Percentiles rank a stretch among this genome's conserved stretches.
Evolutionary conservation across 306 rosid species (phyloP).

Genomic region (Medicago arabica): DNA sequence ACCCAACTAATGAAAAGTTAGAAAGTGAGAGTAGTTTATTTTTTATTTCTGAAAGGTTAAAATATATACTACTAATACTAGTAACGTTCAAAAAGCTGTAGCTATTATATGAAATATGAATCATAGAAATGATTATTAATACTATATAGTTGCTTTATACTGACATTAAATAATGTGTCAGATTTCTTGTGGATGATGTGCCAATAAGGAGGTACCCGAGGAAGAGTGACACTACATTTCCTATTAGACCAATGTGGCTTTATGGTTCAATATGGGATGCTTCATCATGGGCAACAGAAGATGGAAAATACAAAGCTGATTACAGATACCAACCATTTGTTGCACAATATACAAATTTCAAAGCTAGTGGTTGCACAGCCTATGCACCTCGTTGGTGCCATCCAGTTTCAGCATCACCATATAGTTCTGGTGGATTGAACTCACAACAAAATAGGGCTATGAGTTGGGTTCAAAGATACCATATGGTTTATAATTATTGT

Average conservation of each 20-base stretch:
- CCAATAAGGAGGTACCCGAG: constrained; percentile 90
- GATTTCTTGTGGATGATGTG: constrained; percentile 96
- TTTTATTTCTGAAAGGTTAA: not conserved
- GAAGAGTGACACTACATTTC: constrained; percentile 78
- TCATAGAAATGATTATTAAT: not conserved
- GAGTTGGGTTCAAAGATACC: constrained; percentile 86
- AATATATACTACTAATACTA: not conserved
- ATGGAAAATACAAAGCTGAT: constrained; percentile 97
- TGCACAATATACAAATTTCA: constrained; percentile 75
- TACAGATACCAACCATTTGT: constrained; percentile 91
- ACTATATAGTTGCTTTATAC: not conserved
- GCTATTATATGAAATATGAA: not conserved
- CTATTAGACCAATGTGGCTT: constrained; percentile 95
- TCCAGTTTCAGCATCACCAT: constrained; percentile 81
- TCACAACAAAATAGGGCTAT: constrained; percentile 63
- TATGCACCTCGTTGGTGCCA: constrained; percentile 71
- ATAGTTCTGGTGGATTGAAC: constrained; percentile 74
- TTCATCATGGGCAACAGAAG: constrained; percentile 99
- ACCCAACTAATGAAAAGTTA: constrained; percentile 29
- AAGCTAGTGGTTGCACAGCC: constrained; percentile 87
- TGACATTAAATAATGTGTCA: constrained; percentile 44
- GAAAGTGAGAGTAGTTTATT: constrained; percentile 42
- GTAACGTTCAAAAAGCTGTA: not conserved
- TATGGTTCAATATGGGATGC: constrained; percentile 99
- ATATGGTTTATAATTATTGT: constrained; percentile 88